Evolutionary conservation across 345 rosid genomes (phyloP), one percentile per base, ranked within the genome.

Genomic region (Alliaria petiolata): DNA sequence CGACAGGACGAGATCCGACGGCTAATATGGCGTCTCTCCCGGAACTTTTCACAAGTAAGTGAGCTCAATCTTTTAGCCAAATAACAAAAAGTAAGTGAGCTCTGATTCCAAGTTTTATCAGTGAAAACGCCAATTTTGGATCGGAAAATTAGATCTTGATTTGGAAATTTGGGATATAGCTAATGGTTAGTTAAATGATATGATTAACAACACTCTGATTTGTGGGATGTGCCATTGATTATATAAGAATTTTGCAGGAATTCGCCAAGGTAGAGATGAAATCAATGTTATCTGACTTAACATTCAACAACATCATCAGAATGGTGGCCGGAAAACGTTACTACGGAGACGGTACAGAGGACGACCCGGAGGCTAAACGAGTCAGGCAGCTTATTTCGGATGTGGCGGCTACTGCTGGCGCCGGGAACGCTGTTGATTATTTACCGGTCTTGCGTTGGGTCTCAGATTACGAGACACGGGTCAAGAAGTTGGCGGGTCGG

Each of bases 281-380:
- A 34, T 40, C 85, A 2, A 71, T 67, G 62, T 76, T 86, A 6
- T 22, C 65, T 6, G 85, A 84, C 20, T 38, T 86, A 53, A 79
- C 79, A 2, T 81, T 82, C 55, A 84, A 82, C 39, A 73, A 68
- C 9, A 68, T 86, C 15, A 57, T 81, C 36, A 74, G 83, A 56
- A 83, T 84, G 84, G 58, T 82, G 2, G 80, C 81, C 0, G 81
- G 90, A 46, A 86, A 81, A 70, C 75, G 81, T 71, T 86, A 82
- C 68, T 83, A 76, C 25, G 88, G 91, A 10, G 87, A 79, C 10
- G 85, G 71, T 19, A 72, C 62, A 8, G 62, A 54, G 3, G 79
- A 69, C 3, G 60, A 50, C 1, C 75, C 77, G 12, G 85, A 79
- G 67, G 79, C 87, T 0, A 80, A 54, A 72, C 31, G 30, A 7